These are phyloP conservation scores for Centrapalus pauciflorus DNA, from an alignment of 129 eudicot genomes.

Conservation along the genomic window DNA sequence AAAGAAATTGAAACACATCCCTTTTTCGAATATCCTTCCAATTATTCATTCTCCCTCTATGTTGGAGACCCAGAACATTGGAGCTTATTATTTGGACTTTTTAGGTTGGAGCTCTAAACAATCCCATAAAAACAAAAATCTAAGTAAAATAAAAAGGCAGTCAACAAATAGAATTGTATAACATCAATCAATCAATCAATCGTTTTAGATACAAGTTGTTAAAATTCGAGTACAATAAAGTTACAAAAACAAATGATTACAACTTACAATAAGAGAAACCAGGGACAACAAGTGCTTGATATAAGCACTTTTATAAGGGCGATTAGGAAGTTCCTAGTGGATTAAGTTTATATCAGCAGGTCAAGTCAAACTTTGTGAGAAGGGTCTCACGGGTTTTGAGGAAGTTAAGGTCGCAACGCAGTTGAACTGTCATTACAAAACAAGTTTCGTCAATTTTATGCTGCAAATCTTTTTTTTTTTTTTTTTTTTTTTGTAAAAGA, in stretches of 20 bases:
- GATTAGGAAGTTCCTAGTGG: conserved; percentile 7
- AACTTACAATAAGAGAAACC: conserved; percentile 26
- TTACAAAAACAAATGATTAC: conserved; percentile 22
- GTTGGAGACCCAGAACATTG: no score
- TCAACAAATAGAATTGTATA: conserved; percentile 17
- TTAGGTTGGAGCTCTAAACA: no score
- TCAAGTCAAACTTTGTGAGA: conserved; percentile 33
- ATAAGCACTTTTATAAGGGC: not conserved
- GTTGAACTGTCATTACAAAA: conserved; percentile 58
- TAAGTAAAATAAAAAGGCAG: not conserved
- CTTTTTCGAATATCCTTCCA: no score
- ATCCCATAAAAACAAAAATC: no score
- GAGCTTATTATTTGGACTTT: no score
- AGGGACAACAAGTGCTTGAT: not conserved
- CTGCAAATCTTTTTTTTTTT: not conserved
- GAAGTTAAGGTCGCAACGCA: conserved; percentile 60
- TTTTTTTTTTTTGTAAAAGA: not conserved
- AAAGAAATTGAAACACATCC: no score
- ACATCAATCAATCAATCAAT: conserved; percentile 17
- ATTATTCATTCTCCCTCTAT: no score
- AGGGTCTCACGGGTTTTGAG: conserved; percentile 38
- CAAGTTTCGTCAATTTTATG: not conserved
- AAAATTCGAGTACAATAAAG: not conserved
- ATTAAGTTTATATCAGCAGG: conserved; percentile 23
- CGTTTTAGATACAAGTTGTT: conserved; percentile 28